phyloP scores from a whole-genome alignment of 2,329 filamentous ascomycete species.

The Malbranchea zuffiana region DNA sequence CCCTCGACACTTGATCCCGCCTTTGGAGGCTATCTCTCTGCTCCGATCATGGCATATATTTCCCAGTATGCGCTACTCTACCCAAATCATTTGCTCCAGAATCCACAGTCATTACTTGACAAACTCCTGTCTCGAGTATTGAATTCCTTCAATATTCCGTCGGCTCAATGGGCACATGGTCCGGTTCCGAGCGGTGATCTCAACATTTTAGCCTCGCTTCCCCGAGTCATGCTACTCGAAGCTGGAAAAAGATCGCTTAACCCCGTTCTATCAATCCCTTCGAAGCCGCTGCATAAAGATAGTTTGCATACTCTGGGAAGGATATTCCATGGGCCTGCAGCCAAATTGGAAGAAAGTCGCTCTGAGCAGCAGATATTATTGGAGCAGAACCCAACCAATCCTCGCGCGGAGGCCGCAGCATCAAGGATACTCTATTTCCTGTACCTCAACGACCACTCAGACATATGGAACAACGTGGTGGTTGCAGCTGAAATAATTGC shows the following conservation, averaged over 20 bases:
- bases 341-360: constrained; percentile 22
- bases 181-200: constrained; percentile 47
- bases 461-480: constrained; percentile 43
- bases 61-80: constrained; percentile 46
- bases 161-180: constrained; percentile 42
- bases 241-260: constrained; percentile 28
- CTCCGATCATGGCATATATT: constrained; percentile 47
- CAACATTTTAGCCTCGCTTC: constrained; percentile 47
- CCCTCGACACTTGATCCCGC: constrained; percentile 40
- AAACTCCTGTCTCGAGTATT: constrained; percentile 40
- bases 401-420: constrained; percentile 39
- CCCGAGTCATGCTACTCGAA: constrained; percentile 43
- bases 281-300: constrained; percentile 43
- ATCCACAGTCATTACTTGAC: constrained; percentile 30
- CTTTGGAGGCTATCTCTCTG: constrained; percentile 44
- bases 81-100: constrained; percentile 44
- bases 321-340: constrained; percentile 44
- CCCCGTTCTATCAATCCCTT: constrained; percentile 42
- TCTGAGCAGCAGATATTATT: constrained; percentile 19
- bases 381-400: constrained; percentile 29
- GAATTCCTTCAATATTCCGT: constrained; percentile 35
- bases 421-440: constrained; percentile 46
- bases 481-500: constrained; percentile 46
- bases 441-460: constrained; percentile 42
- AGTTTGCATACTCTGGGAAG: constrained; percentile 45